phyloP scores from a whole-genome alignment of 768 basidiomycete genomes.

The Mrakia blollopis region DNA sequence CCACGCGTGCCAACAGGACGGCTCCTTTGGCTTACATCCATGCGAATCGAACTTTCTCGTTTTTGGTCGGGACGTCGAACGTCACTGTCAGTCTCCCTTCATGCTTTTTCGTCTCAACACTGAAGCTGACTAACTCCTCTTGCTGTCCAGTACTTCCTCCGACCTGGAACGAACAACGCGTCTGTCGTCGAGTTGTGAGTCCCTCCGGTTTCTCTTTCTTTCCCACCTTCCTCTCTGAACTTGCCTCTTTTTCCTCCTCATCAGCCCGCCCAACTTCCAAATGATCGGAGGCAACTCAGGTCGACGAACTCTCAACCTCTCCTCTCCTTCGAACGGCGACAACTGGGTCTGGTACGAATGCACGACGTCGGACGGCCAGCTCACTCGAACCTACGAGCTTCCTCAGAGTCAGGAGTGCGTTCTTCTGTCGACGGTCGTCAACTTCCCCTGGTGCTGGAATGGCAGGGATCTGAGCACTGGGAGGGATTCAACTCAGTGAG shows the following conservation, averaged over 20 bases:
- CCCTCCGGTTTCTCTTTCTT: neutral
- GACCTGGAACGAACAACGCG: slow-evolving; percentile 1
- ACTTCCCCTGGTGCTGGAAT: slow-evolving; percentile 17
- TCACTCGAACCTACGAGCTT: neutral
- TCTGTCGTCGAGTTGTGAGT: neutral
- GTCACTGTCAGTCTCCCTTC: neutral
- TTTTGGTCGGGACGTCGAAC: neutral
- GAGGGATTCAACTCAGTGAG: neutral
- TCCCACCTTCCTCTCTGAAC: neutral
- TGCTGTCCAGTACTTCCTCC: neutral
- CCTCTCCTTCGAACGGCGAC: neutral
- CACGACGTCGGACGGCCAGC: neutral
- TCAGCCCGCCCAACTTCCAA: neutral
- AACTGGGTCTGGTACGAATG: slow-evolving; percentile 15
- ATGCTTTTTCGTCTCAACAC: too few species aligned
- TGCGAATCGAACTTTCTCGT: neutral
- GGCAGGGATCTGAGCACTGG: neutral
- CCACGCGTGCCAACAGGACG: too few species aligned
- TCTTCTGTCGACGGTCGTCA: neutral
- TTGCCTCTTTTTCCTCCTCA: neutral
- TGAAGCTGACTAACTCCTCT: neutral
- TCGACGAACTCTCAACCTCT: neutral
- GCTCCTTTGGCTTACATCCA: neutral
- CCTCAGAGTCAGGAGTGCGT: neutral
- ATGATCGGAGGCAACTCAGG: neutral